These are phyloP conservation scores for Cyberlindnera xishuangbannaensis DNA, from an alignment of 805 yeast species.

Conservation along the genomic window DNA sequence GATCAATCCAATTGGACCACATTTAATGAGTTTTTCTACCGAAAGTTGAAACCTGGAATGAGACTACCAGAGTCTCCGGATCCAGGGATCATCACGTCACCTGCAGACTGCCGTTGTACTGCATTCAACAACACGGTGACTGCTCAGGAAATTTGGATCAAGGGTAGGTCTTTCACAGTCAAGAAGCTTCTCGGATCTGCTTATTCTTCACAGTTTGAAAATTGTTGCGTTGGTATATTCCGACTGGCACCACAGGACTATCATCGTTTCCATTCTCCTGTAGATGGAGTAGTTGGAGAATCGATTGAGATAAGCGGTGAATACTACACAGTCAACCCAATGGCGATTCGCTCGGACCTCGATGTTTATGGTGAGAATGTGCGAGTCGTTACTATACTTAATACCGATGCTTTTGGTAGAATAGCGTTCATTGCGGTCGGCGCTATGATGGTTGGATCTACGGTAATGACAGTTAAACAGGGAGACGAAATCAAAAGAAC, in stretches of 20 bases:
- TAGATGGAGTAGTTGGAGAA: constrained; percentile 63
- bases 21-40: constrained; percentile 86
- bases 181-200: constrained; percentile 47
- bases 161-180: constrained; percentile 72
- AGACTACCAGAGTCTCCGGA: constrained; percentile 54
- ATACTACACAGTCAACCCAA: constrained; percentile 94
- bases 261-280: constrained; percentile 89
- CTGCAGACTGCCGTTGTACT: constrained; percentile 86
- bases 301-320: constrained; percentile 77
- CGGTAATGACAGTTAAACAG: constrained; percentile 57
- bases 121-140: constrained; percentile 51
- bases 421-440: constrained; percentile 82
- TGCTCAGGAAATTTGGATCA: constrained; percentile 84
- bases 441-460: constrained; percentile 98
- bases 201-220: constrained; percentile 37
- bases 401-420: constrained; percentile 70
- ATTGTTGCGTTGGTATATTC: constrained; percentile 62
- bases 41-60: constrained; percentile 66
- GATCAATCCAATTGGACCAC: constrained; percentile 45
- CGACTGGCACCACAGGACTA: constrained; percentile 96
- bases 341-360: constrained; percentile 84
- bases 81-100: constrained; percentile 24
- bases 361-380: constrained; percentile 94
- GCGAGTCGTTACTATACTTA: constrained; percentile 70
- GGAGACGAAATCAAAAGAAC: constrained; percentile 59